Base-by-base conservation (phyloP, 306 rosid species). In the Erythrophleum fordii region DNA sequence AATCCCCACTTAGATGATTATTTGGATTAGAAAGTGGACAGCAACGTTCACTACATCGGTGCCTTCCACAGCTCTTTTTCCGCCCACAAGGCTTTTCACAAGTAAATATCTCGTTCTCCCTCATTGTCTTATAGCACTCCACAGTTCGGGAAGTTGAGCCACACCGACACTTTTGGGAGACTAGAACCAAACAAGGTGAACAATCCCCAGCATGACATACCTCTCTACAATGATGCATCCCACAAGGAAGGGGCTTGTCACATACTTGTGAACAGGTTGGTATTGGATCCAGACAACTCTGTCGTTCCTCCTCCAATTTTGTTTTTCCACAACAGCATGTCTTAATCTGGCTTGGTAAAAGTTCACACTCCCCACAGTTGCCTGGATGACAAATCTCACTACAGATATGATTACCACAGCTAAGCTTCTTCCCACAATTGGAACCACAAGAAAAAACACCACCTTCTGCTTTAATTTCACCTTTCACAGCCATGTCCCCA, bases 11-110 rank as follows among this genome's bases (percentile, higher is more conserved):
- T 45, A 65, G 62, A 66, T 5, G 11, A 81, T 56, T 83, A 71
- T 67, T 84, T 9, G 90, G 85, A 88, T 82, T 86, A 37, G 91
- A 87, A 61, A 86, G 88, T 60, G 94, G 97, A 76, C 98, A 94
- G 79, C 98, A 94, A 72, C 89, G 82, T 79, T 92, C 97, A 69
- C 89, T 94, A 73, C 98, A 94, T 42, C 97, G 89, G 64, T 94
- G 98, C 85, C 97, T 91, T 85, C 98, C 98, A 81, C 98, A 94
- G 75, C 83, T 94, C 89, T 92, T 94, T 83, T 94, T 94, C 75
- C 67, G 81, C 66, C 97, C 98, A 82, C 98, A 94, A 56, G 94
- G 87, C 87, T 83, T 92, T 73, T 90, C 97, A 80, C 98, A 94
- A 73, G 88, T 86, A 76, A 89, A 94, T 25, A 82, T 80, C 76